Conservation (phyloP, 2,329 filamentous ascomycete species). For the Aspergillus tanneri region DNA sequence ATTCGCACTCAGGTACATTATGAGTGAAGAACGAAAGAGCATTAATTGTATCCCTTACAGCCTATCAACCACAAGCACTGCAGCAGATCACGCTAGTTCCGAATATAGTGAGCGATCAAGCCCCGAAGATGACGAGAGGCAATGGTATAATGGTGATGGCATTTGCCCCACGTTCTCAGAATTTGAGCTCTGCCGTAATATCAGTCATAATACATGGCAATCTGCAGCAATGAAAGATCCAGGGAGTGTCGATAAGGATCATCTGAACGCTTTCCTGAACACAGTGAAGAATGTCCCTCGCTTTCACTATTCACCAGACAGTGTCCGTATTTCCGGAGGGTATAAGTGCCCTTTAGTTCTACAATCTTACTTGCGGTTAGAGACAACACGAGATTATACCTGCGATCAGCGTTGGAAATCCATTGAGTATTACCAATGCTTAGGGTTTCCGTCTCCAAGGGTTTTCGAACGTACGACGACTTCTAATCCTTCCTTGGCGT, state of each 20-base stretch:
- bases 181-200: constrained; percentile 6
- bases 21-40: too few relatives aligned
- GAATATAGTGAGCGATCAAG: constrained; percentile 5
- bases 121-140: background rate
- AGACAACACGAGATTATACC: constrained; percentile 1
- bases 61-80: too few relatives aligned
- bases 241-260: too few relatives aligned
- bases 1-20: too few relatives aligned
- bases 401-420: constrained; percentile 4
- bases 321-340: background rate
- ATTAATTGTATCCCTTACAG: too few relatives aligned
- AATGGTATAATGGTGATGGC: constrained; percentile 7
- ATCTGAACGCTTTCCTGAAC: constrained; percentile 11
- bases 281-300: constrained; percentile 16
- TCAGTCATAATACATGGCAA: background rate
- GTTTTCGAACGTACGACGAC: background rate
- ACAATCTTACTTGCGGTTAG: background rate
- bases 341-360: background rate
- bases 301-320: background rate
- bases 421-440: constrained; percentile 5
- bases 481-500: too few relatives aligned
- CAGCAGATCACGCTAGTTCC: too few relatives aligned
- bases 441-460: constrained; percentile 1
- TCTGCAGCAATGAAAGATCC: too few relatives aligned
- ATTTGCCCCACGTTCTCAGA: constrained; percentile 6